Evolutionary conservation across 306 rosid species (phyloP), one percentile per base, ranked within the genome.

Genomic region (Castanea crenata): DNA sequence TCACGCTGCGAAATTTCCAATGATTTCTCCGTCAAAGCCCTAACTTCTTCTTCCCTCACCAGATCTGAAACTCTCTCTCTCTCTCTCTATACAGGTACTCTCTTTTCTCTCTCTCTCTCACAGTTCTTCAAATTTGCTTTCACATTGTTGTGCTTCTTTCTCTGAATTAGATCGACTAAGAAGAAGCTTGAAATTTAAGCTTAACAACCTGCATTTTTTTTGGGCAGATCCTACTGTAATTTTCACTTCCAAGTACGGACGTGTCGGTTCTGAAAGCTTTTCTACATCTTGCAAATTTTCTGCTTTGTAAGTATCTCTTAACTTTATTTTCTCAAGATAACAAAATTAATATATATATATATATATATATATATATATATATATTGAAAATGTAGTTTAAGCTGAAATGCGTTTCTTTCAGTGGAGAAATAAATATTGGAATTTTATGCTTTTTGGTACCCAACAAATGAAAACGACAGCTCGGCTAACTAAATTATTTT

Each of bases 161-260:
- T 71, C 18, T 64, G 20, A 41, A 49, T 74, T 76, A 41, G 80
- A 77, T 88, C 86, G 81, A 74, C 79, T 41, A 41, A 41, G 7
- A 41, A 19, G 74, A 32, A 8, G 68, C 63, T 80, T 31, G 27
- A 29, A n/a, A 18, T 81, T 84, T 79, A n/a, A 20, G 85, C 62
- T 46, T 6, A 73, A 62, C 49, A 18, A 81, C 56, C 87, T 82
- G 83, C 90, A 81, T 89, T 88, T 88, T 73, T 74, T 76, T 41
- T 41, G 46, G 54, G 54, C 62, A 79, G 87, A 87, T 81, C 79
- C 56, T 56, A 75, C 61, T 25, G 20, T 76, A 87, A 77, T 56
- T 44, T 69, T 74, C 23, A 25, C 76, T 76, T 73, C 0, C 38
- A 5, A 16, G 71, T 59, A 29, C 71, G 16, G 70, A 52, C 51